Evolutionary conservation across 345 rosid genomes (phyloP), one percentile per base, ranked within the genome.

Genomic region (Ceriops zippeliana): DNA sequence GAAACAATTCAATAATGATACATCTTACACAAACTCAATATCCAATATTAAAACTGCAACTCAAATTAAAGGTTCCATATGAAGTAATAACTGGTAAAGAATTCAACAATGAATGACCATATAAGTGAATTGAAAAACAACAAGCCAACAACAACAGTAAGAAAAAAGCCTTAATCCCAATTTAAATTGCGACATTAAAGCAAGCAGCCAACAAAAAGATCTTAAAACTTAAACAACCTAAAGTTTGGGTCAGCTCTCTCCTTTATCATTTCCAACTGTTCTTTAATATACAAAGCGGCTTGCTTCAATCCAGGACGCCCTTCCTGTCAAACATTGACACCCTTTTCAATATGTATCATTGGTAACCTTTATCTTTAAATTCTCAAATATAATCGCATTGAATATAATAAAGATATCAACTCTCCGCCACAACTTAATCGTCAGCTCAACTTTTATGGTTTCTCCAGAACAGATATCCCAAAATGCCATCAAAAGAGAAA

Each of bases 251-350:
- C 96, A 80, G 98, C 96, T 81, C 90, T 85, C 75, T 87, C 77
- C 78, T 86, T 90, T 63, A 87, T 42, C 76, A 34, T 76, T 76
- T 90, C 92, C 75, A 91, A 79, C 76, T 90, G 90, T 21, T 75
- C 57, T 79, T 81, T 91, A 24, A 95, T 91, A 73, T 95, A 95
- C 26, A 16, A 37, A 56, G 97, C 98, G 62, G 99, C 99, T 82
- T 89, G 84, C 70, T 76, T 84, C 61, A 95, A 80, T 8, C 99
- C 99, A 0, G 86, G 87, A 61, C 90, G 85, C 72, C 99, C 99
- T 77, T 95, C 98, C 99, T 95, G 61, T 73, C 61, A 64, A 69
- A 42, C 28, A 22, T 27, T 54, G 2, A 22, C 37, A 46, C 34
- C 53, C 16, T 24, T 27, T 56, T 56, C 59, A 9, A 24, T 27